Percentiles rank a stretch among this genome's conserved stretches.
These are phyloP conservation scores for Darksidea phi DNA, from an alignment of 495 filamentous ascomycete species.

Conservation along the genomic window DNA sequence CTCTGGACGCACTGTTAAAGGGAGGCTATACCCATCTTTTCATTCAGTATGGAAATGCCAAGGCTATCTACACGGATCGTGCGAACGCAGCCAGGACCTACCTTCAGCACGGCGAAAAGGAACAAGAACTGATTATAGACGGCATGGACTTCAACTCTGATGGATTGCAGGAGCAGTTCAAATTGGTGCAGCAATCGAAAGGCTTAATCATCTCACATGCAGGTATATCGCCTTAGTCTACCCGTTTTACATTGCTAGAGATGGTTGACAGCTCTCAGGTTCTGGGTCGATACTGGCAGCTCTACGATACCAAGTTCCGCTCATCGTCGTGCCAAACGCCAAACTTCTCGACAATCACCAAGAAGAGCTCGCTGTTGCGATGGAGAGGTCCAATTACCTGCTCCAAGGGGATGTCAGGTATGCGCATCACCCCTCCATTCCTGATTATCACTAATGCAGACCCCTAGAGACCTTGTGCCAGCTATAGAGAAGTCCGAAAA, in stretches of 20 bases:
- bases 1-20: conserved; percentile 56
- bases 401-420: conserved; percentile 66
- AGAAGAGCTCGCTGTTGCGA: conserved; percentile 72
- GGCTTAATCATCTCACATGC: conserved; percentile 86
- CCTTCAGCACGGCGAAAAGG: neutral
- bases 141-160: conserved; percentile 65
- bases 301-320: conserved; percentile 61
- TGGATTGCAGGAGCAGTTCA: conserved; percentile 59
- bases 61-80: conserved; percentile 39
- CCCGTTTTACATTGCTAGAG: neutral
- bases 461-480: conserved; percentile 7
- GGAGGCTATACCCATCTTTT: conserved; percentile 63
- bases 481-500: conserved; percentile 13
- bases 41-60: conserved; percentile 72
- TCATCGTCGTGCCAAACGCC: conserved; percentile 86
- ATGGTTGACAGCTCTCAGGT: conserved; percentile 51
- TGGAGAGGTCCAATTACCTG: conserved; percentile 67
- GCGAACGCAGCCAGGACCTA: conserved; percentile 1
- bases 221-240: conserved; percentile 50
- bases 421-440: conserved; percentile 18
- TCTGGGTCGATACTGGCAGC: conserved; percentile 87
- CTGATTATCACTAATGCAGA: neutral
- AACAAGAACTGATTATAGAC: conserved; percentile 50
- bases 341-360: conserved; percentile 88
- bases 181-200: conserved; percentile 39